Evolutionary conservation across 2,329 filamentous ascomycete genomes (phyloP).

Genomic region (Exserohilum rostratum): DNA sequence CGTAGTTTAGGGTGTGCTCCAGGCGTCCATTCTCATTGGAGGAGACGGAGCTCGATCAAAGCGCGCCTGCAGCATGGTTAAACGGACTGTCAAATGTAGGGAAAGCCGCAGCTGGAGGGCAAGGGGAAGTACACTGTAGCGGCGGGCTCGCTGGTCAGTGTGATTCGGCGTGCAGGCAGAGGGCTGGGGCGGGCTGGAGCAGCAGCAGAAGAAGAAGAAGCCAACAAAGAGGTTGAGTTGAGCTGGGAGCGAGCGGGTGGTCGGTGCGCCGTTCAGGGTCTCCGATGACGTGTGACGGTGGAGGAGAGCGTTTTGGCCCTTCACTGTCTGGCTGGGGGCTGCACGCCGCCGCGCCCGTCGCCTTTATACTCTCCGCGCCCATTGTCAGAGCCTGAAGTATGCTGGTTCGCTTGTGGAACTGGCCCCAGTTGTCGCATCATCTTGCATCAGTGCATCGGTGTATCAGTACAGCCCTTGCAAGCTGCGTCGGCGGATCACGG

Average conservation of each 20-base stretch:
- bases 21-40: slow-evolving; percentile 42
- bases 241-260: slow-evolving; percentile 12
- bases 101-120: slow-evolving; percentile 32
- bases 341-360: background rate
- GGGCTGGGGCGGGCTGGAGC: background rate
- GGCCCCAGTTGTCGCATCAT: slow-evolving; percentile 11
- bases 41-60: slow-evolving; percentile 28
- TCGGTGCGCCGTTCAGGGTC: slow-evolving; percentile 19
- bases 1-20: slow-evolving; percentile 30
- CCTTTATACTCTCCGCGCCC: slow-evolving; percentile 8
- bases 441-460: background rate
- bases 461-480: slow-evolving; percentile 4
- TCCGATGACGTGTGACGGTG: slow-evolving; percentile 25
- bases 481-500: slow-evolving; percentile 22
- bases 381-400: slow-evolving; percentile 18
- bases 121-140: slow-evolving; percentile 40
- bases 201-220: slow-evolving; percentile 4
- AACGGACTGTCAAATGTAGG: slow-evolving; percentile 36
- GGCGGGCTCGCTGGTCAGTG: slow-evolving; percentile 29
- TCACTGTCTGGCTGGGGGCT: background rate
- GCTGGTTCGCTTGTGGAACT: slow-evolving; percentile 14
- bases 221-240: slow-evolving; percentile 15
- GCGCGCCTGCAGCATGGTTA: slow-evolving; percentile 44
- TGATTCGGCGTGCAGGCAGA: slow-evolving; percentile 14
- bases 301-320: slow-evolving; percentile 4